Percentiles rank a stretch among this genome's conserved stretches.
phyloP scores from a whole-genome alignment of 257 asterid genomes.

The Sherardia arvensis region DNA sequence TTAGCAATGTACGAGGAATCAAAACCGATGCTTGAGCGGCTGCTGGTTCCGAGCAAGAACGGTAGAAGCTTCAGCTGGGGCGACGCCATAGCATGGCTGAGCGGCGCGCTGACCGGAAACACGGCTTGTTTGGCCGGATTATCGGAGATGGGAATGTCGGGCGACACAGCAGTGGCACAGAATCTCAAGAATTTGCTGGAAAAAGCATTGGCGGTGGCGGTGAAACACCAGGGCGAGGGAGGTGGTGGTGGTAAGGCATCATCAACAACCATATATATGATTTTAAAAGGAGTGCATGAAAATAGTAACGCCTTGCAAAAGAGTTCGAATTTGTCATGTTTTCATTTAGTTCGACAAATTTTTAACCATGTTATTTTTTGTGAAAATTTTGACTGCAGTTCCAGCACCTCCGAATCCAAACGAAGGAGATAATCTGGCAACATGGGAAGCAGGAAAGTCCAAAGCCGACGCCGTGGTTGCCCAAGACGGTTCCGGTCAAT shows the following conservation, averaged over 20 bases:
- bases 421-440: slow-evolving; percentile 24
- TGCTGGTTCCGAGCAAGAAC: slow-evolving; percentile 11
- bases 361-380: too few species aligned
- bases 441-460: too few species aligned
- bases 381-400: too few species aligned
- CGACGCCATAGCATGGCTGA: too few species aligned
- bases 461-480: too few species aligned
- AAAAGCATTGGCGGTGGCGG: slow-evolving; percentile 53
- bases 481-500: too few species aligned
- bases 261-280: too few species aligned
- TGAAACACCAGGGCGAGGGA: too few species aligned
- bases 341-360: too few species aligned
- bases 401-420: slow-evolving; percentile 1
- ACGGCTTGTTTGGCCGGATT: slow-evolving; percentile 51
- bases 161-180: slow-evolving; percentile 17
- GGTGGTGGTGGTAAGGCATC: background rate
- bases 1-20: slow-evolving; percentile 36
- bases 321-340: too few species aligned
- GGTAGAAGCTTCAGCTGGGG: slow-evolving; percentile 15
- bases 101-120: slow-evolving; percentile 58
- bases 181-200: slow-evolving; percentile 33
- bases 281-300: too few species aligned
- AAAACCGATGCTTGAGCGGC: slow-evolving; percentile 30
- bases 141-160: slow-evolving; percentile 18
- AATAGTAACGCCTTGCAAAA: too few species aligned